These are phyloP conservation scores for Trametes cinnabarina DNA, from an alignment of 768 basidiomycete genomes.

Conservation along the genomic window DNA sequence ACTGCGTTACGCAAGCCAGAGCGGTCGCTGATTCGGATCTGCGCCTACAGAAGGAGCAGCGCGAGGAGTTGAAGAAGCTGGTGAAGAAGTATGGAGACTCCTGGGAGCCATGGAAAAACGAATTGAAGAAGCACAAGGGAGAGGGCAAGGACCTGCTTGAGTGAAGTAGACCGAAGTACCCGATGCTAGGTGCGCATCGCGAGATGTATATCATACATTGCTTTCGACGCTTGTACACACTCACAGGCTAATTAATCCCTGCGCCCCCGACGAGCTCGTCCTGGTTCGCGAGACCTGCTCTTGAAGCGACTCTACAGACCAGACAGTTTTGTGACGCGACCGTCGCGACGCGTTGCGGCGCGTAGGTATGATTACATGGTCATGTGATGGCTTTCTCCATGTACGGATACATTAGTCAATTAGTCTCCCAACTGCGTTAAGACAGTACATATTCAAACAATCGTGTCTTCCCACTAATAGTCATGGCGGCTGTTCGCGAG, in stretches of 20 bases:
- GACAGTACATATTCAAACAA: too few species aligned
- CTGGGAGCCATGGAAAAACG: slow-evolving; percentile 85
- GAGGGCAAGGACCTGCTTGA: slow-evolving; percentile 52
- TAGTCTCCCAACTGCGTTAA: too few species aligned
- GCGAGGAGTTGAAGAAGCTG: slow-evolving; percentile 69
- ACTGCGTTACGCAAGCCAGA: background rate
- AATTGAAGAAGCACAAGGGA: slow-evolving; percentile 73
- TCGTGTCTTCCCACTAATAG: too few species aligned
- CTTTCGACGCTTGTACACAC: background rate
- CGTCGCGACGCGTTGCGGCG: slow-evolving; percentile 5
- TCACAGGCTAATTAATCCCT: too few species aligned
- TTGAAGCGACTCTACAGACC: too few species aligned
- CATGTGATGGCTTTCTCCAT: background rate
- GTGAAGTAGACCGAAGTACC: background rate
- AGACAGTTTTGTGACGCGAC: too few species aligned
- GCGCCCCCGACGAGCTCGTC: too few species aligned
- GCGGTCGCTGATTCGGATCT: slow-evolving; percentile 1
- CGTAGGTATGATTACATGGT: background rate
- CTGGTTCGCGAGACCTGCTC: too few species aligned
- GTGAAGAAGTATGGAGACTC: slow-evolving; percentile 82
- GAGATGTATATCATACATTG: background rate
- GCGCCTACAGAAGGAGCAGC: slow-evolving; percentile 67
- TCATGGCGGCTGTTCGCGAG: too few species aligned
- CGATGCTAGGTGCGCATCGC: background rate
- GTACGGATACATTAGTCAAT: too few species aligned